Percentiles rank a stretch among this genome's conserved stretches.
These are phyloP conservation scores for Cicer judaicum DNA, from an alignment of 306 rosid genomes.

Conservation along the genomic window DNA sequence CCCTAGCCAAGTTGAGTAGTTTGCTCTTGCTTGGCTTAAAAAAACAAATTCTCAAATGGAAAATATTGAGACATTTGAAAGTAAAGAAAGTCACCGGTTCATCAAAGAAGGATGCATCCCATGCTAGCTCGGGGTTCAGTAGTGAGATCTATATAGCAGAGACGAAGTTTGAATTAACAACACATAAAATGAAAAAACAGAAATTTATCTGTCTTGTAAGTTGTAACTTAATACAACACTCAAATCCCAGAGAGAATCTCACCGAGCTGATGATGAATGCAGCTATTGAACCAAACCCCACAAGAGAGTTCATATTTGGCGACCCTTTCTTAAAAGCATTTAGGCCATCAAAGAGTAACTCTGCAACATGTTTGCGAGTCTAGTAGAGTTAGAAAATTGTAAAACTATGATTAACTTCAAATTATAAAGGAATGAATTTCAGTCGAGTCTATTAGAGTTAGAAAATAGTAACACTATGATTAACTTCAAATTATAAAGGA, in stretches of 20 bases:
- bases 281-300: constrained; percentile 92
- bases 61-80: constrained; percentile 49
- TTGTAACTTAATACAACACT: constrained; percentile 39
- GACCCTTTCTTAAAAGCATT: constrained; percentile 84
- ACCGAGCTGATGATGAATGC: constrained; percentile 93
- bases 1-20: constrained; percentile 39
- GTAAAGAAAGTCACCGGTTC: constrained; percentile 90
- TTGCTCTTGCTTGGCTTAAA: constrained; percentile 37
- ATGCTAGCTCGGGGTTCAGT: constrained; percentile 74
- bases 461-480: too few relatives aligned
- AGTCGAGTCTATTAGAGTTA: too few relatives aligned
- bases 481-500: background rate
- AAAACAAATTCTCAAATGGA: constrained; percentile 25
- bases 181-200: constrained; percentile 28
- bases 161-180: constrained; percentile 32
- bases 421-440: background rate
- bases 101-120: constrained; percentile 96
- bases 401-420: background rate
- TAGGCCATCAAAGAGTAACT: constrained; percentile 86
- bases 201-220: constrained; percentile 36
- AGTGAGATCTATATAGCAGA: constrained; percentile 67
- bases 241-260: constrained; percentile 50
- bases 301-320: constrained; percentile 97
- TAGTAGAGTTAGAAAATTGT: constrained; percentile 24
- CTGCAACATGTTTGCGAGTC: constrained; percentile 53